Percentiles rank a stretch among this genome's conserved stretches.
Conservation (phyloP, 768 basidiomycete species). For the Russula olivacea region DNA sequence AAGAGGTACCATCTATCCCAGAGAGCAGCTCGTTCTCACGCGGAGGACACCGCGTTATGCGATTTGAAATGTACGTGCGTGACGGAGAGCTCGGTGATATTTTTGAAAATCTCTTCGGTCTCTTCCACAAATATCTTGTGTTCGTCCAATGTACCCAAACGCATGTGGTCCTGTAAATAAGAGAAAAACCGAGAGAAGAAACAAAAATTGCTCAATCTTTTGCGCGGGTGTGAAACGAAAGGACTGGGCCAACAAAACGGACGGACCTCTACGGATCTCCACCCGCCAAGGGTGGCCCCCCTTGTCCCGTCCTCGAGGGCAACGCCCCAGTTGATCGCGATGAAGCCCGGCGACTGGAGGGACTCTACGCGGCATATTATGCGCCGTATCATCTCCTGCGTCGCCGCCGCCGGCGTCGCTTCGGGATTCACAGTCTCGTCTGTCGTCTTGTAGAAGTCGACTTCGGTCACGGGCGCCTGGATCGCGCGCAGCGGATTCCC, state of each 20-base stretch:
- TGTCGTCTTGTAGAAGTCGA: not conserved
- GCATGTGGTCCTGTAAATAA: slow-evolving; percentile 17
- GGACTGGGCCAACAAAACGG: not conserved
- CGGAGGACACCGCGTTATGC: not conserved
- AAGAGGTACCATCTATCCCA: too few species aligned
- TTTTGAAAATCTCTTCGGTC: slow-evolving; percentile 1
- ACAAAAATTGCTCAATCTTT: not conserved
- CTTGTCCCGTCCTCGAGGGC: not conserved
- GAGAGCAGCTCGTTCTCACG: not conserved
- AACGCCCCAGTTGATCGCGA: not conserved
- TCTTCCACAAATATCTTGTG: slow-evolving; percentile 10
- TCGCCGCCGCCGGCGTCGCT: not conserved
- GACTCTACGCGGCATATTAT: not conserved
- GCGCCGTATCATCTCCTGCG: not conserved
- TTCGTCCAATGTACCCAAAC: not conserved
- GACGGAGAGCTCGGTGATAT: not conserved
- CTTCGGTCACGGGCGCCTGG: not conserved
- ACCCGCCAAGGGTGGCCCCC: slow-evolving; percentile 1
- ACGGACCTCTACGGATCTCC: slow-evolving; percentile 13
- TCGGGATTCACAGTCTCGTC: not conserved
- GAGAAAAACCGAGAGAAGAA: too few species aligned
- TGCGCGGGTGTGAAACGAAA: not conserved
- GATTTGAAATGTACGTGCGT: slow-evolving; percentile 11
- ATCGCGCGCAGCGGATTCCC: not conserved
- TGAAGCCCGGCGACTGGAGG: slow-evolving; percentile 1